These are phyloP conservation scores for Trifolium subterraneum DNA, from an alignment of 306 rosid species.

Conservation along the genomic window DNA sequence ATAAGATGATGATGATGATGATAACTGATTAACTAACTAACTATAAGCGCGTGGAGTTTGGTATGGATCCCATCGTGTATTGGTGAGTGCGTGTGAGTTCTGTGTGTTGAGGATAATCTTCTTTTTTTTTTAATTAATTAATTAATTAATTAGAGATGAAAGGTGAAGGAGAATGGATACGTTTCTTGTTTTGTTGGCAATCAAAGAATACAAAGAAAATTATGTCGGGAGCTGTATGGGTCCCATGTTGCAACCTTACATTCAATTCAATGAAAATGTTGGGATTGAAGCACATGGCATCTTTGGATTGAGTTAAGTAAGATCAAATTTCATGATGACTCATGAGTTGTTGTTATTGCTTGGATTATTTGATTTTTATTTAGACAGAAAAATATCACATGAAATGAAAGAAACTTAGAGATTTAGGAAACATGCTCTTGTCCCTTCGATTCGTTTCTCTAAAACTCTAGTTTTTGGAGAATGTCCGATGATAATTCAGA, in stretches of 20 bases:
- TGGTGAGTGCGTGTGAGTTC: background rate
- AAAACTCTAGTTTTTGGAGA: no score
- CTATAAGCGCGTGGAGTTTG: background rate
- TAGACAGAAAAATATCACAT: no score
- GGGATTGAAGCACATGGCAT: background rate
- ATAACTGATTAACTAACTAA: constrained; percentile 10
- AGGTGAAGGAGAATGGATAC: constrained; percentile 25
- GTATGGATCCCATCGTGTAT: background rate
- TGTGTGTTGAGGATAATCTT: constrained; percentile 13
- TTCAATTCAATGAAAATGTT: background rate
- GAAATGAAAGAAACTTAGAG: no score
- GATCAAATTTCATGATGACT: background rate
- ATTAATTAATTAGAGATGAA: background rate
- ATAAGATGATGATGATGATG: background rate
- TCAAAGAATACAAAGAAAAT: background rate
- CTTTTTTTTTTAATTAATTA: background rate
- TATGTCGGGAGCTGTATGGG: background rate
- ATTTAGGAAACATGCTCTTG: no score
- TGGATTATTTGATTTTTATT: background rate
- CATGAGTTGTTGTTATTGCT: background rate
- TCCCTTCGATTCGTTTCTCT: no score
- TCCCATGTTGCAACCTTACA: background rate
- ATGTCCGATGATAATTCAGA: no score
- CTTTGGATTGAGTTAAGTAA: background rate
- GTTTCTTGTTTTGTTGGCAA: constrained; percentile 39